phyloP scores from a whole-genome alignment of 1,139 yeast species.

The Waltiozyma solani region DNA sequence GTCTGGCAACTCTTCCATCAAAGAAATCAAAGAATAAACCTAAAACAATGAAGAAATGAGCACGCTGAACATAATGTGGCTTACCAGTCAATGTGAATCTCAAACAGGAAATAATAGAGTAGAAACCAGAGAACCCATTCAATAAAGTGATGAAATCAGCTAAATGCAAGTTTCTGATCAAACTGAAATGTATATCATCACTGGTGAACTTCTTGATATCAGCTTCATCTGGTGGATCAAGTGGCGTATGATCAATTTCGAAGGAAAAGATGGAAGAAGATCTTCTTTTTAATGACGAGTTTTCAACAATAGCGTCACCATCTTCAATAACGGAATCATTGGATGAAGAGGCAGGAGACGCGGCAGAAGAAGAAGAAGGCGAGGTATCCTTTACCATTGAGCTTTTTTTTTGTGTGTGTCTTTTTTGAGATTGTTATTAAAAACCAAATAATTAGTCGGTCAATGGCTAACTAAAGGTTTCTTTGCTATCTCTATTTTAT shows the following conservation, averaged over 20 bases:
- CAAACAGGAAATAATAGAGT: conserved; percentile 77
- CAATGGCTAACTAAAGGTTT: too few relatives aligned
- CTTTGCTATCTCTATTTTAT: too few relatives aligned
- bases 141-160: conserved; percentile 92
- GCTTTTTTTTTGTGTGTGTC: conserved; percentile 12
- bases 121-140: conserved; percentile 86
- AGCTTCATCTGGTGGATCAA: conserved; percentile 53
- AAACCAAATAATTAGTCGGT: too few relatives aligned
- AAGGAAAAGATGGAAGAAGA: conserved; percentile 29
- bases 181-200: conserved; percentile 70
- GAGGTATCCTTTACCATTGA: conserved; percentile 5
- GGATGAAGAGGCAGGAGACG: not conserved
- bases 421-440: conserved; percentile 1
- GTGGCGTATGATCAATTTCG: conserved; percentile 20
- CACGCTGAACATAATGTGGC: conserved; percentile 71
- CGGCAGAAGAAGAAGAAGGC: not conserved
- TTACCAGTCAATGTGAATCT: conserved; percentile 64
- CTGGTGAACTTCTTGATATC: conserved; percentile 73
- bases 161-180: conserved; percentile 75
- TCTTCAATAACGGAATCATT: conserved; percentile 2
- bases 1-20: conserved; percentile 94
- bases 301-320: conserved; percentile 7
- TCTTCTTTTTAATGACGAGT: conserved; percentile 23
- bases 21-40: conserved; percentile 93
- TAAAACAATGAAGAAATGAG: conserved; percentile 76